Conservation (phyloP, 371 early-diverging fungal species). For the Mortierella sp. region DNA sequence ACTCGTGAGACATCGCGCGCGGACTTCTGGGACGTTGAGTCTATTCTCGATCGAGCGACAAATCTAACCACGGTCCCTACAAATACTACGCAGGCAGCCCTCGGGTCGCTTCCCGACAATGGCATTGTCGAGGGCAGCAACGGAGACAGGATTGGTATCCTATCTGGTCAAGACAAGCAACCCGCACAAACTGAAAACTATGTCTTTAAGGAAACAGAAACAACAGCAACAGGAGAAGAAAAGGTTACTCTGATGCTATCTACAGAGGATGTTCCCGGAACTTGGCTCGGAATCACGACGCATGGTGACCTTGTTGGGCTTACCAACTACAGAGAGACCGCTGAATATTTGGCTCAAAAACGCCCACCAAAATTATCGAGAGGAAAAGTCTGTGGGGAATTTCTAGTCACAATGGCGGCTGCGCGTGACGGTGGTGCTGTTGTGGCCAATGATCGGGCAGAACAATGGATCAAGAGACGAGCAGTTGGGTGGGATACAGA, state of each 20-base stretch:
- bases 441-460: constrained; percentile 21
- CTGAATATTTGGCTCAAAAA: constrained; percentile 11
- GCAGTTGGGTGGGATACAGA: constrained; percentile 41
- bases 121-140: not conserved
- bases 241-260: constrained; percentile 30
- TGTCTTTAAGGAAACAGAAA: constrained; percentile 22
- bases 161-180: constrained; percentile 45
- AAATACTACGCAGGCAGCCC: not conserved
- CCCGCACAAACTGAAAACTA: constrained; percentile 36
- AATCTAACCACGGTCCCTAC: not conserved
- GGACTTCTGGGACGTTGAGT: constrained; percentile 63
- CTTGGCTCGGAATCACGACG: constrained; percentile 72
- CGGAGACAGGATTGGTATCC: constrained; percentile 18
- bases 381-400: constrained; percentile 65
- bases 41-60: constrained; percentile 16
- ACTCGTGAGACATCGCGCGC: constrained; percentile 64
- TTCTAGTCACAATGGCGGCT: constrained; percentile 55
- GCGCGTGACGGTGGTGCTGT: constrained; percentile 10
- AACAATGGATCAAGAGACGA: constrained; percentile 41
- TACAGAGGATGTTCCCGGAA: constrained; percentile 56
- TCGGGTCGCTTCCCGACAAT: not conserved
- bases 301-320: constrained; percentile 66
- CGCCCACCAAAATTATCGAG: constrained; percentile 35
- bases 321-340: constrained; percentile 69
- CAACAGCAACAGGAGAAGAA: constrained; percentile 12